Evolutionary conservation across 768 basidiomycete species (phyloP).

Genomic region (Suillus sp.): DNA sequence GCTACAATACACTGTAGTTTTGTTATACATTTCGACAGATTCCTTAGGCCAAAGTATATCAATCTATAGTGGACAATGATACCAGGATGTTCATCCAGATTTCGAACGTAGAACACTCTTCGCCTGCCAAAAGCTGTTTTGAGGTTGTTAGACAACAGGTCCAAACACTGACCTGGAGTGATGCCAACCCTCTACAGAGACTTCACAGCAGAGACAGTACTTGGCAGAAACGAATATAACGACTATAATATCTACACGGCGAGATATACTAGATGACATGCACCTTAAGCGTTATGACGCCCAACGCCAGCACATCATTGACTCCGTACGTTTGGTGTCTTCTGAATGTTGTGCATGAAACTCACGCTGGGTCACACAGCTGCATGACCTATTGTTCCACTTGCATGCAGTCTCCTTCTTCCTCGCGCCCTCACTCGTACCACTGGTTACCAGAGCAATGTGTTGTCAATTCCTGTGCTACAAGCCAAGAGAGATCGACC

Average conservation of each 20-base stretch:
- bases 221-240: not conserved
- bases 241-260: not conserved
- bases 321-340: constrained; percentile 50
- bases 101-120: no score
- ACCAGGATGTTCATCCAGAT: not conserved
- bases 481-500: constrained; percentile 67
- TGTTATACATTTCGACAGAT: not conserved
- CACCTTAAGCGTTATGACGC: constrained; percentile 62
- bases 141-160: constrained; percentile 24
- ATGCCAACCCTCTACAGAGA: constrained; percentile 6
- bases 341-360: constrained; percentile 13
- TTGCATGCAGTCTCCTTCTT: constrained; percentile 77
- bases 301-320: constrained; percentile 70
- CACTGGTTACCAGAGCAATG: constrained; percentile 46
- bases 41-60: not conserved
- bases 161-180: constrained; percentile 30
- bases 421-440: constrained; percentile 62
- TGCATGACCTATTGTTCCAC: constrained; percentile 72
- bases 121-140: constrained; percentile 1
- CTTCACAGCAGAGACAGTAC: not conserved
- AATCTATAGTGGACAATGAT: constrained; percentile 4
- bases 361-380: constrained; percentile 40
- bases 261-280: constrained; percentile 47
- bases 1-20: constrained; percentile 7
- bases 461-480: constrained; percentile 64